These are phyloP conservation scores for Candida namnaoensis DNA, from an alignment of 805 yeast species.

Conservation along the genomic window DNA sequence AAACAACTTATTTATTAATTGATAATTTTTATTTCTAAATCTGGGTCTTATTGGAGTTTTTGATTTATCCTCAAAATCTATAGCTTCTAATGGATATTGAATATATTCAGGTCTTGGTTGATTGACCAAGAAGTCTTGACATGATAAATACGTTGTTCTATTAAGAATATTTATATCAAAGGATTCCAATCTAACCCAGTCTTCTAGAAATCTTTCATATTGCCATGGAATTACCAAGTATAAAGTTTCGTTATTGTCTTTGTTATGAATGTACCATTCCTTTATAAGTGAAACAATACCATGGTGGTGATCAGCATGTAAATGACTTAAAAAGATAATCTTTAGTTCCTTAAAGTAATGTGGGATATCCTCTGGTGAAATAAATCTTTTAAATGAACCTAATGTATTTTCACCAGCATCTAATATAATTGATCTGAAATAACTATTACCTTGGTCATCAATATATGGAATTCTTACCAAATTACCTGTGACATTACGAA, in stretches of 20 bases:
- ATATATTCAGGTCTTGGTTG: conserved; percentile 21
- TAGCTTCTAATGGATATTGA: conserved; percentile 18
- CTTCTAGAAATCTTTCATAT: conserved; percentile 54
- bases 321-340: conserved; percentile 70
- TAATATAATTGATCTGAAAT: conserved; percentile 43
- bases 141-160: conserved; percentile 44
- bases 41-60: background rate
- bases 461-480: conserved; percentile 59
- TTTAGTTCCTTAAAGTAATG: conserved; percentile 51
- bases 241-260: conserved; percentile 31
- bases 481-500: conserved; percentile 80
- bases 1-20: conserved; percentile 25
- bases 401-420: conserved; percentile 97
- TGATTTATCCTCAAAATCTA: conserved; percentile 3
- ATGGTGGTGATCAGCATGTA: conserved; percentile 96
- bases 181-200: conserved; percentile 51
- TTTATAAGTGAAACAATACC: conserved; percentile 67
- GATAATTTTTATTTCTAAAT: conserved; percentile 11
- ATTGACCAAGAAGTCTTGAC: conserved; percentile 47
- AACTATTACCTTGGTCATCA: conserved; percentile 9
- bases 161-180: conserved; percentile 22
- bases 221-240: conserved; percentile 72
- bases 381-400: conserved; percentile 60
- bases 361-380: conserved; percentile 35
- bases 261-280: conserved; percentile 49